These are phyloP conservation scores for Pseudevernia furfuracea DNA, from an alignment of 495 filamentous ascomycete species.

Conservation along the genomic window DNA sequence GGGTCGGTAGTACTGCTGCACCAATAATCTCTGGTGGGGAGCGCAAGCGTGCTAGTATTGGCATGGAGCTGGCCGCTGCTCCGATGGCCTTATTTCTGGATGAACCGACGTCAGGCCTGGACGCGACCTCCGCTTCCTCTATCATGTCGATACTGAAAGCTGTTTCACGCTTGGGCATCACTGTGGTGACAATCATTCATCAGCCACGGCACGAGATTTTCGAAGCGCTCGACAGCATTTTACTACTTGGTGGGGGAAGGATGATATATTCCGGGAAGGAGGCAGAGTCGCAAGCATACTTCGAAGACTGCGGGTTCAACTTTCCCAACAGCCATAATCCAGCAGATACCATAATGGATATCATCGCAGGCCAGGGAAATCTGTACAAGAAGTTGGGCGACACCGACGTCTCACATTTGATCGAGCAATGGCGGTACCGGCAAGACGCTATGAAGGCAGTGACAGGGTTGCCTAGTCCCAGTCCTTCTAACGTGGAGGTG, in stretches of 20 bases:
- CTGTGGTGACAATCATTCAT: conserved; percentile 71
- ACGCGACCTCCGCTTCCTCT: conserved; percentile 54
- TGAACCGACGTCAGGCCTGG: conserved; percentile 58
- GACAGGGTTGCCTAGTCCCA: background rate
- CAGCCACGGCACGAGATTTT: conserved; percentile 54
- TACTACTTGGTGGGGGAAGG: conserved; percentile 40
- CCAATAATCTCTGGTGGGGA: conserved; percentile 51
- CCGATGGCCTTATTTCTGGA: conserved; percentile 60
- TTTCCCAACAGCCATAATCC: conserved; percentile 38
- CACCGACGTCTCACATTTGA: conserved; percentile 37
- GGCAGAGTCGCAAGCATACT: conserved; percentile 35
- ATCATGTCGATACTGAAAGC: conserved; percentile 75
- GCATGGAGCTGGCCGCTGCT: conserved; percentile 63
- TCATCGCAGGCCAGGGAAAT: conserved; percentile 43
- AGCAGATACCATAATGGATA: conserved; percentile 44
- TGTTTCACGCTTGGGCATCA: conserved; percentile 73
- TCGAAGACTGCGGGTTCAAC: conserved; percentile 38
- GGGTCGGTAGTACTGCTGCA: conserved; percentile 38
- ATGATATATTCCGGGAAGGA: conserved; percentile 38
- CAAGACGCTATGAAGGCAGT: conserved; percentile 18
- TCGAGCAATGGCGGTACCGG: conserved; percentile 32
- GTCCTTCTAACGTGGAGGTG: conserved; percentile 20
- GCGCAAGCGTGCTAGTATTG: conserved; percentile 66
- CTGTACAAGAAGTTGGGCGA: conserved; percentile 39
- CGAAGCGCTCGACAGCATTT: conserved; percentile 39